Evolutionary conservation across 116 monocot species (phyloP).

Genomic region (Papilionanthe hybrid): DNA sequence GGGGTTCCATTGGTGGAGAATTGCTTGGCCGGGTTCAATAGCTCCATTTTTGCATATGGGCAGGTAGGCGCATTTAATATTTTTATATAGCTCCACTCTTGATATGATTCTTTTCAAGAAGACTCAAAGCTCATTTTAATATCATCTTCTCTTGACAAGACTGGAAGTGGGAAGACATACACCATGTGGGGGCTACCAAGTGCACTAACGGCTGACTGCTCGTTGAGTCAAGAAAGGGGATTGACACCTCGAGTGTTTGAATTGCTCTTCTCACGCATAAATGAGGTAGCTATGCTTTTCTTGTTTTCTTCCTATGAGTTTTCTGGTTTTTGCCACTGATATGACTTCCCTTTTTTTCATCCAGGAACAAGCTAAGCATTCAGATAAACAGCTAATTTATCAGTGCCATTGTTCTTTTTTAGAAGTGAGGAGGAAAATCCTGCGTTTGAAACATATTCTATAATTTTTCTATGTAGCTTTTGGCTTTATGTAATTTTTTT

Average conservation of each 20-base stretch:
- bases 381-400: slow-evolving; percentile 59
- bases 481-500: neutral
- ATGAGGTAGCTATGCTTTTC: slow-evolving; percentile 34
- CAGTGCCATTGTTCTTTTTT: slow-evolving; percentile 79
- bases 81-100: neutral
- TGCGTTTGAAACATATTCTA: neutral
- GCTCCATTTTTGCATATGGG: slow-evolving; percentile 96
- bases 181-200: slow-evolving; percentile 92
- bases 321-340: neutral
- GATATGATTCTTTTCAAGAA: slow-evolving; percentile 1
- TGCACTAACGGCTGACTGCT: slow-evolving; percentile 42
- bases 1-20: slow-evolving; percentile 88
- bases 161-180: slow-evolving; percentile 96
- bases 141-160: slow-evolving; percentile 30
- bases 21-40: slow-evolving; percentile 85
- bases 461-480: neutral
- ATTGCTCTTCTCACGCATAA: slow-evolving; percentile 61
- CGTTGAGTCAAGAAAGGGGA: slow-evolving; percentile 44
- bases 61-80: slow-evolving; percentile 24
- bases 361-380: slow-evolving; percentile 71
- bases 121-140: neutral
- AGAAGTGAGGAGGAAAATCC: slow-evolving; percentile 35
- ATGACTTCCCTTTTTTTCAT: slow-evolving; percentile 5
- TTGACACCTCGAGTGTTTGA: slow-evolving; percentile 87
- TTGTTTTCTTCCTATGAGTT: neutral